phyloP scores from a whole-genome alignment of 768 basidiomycete genomes.

The Pleurotus tuoliensis region DNA sequence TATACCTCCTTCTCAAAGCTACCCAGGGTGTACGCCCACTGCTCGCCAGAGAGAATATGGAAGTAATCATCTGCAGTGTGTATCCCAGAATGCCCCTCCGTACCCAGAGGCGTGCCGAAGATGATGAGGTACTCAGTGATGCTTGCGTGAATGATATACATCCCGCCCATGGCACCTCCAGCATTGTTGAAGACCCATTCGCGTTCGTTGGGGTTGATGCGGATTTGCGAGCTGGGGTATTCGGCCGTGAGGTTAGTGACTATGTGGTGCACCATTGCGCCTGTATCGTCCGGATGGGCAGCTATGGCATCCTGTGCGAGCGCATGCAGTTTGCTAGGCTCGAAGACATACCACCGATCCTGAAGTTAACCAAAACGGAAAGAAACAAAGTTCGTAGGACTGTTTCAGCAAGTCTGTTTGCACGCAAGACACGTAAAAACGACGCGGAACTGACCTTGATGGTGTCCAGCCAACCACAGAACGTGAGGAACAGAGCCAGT shows the following conservation, averaged over 20 bases:
- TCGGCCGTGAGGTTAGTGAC: slow-evolving; percentile 72
- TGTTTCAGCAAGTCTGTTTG: too few relatives aligned
- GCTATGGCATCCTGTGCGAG: slow-evolving; percentile 74
- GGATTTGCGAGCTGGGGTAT: slow-evolving; percentile 51
- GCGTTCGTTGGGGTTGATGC: slow-evolving; percentile 50
- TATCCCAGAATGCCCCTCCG: slow-evolving; percentile 92
- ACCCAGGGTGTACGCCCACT: slow-evolving; percentile 89
- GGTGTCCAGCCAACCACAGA: slow-evolving; percentile 51
- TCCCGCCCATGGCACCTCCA: slow-evolving; percentile 96
- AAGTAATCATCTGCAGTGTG: slow-evolving; percentile 99
- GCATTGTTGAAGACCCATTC: slow-evolving; percentile 99
- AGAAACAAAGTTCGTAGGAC: neutral
- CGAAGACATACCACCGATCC: slow-evolving; percentile 87
- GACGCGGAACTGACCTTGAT: slow-evolving; percentile 47
- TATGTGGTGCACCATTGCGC: slow-evolving; percentile 78
- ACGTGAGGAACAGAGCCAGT: slow-evolving; percentile 29
- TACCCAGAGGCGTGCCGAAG: slow-evolving; percentile 94
- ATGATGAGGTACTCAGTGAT: slow-evolving; percentile 97
- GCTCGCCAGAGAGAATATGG: slow-evolving; percentile 89
- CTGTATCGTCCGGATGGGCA: slow-evolving; percentile 56
- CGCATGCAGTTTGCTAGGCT: slow-evolving; percentile 66
- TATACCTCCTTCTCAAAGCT: slow-evolving; percentile 83
- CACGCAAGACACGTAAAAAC: neutral
- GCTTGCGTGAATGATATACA: slow-evolving; percentile 96
- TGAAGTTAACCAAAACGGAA: slow-evolving; percentile 22